Evolutionary conservation across 345 rosid genomes (phyloP), one percentile per base, ranked within the genome.

Genomic region (Bruguiera parviflora): DNA sequence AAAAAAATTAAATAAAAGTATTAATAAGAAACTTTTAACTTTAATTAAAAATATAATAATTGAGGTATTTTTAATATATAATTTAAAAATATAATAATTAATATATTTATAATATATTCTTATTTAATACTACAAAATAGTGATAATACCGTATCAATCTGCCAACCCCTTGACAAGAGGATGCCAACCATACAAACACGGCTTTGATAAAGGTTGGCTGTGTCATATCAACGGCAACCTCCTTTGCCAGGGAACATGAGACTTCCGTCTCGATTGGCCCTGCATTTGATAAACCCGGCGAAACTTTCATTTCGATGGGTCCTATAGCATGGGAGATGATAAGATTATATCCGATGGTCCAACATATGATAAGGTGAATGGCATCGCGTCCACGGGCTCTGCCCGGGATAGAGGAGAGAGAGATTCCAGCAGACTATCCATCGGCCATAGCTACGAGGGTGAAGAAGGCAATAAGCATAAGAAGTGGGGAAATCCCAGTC

Each of bases 131-230:
- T 29, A 29, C 3, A 29, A 29, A 29, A 4, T n/a, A 73, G 71
- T 67, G 82, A 53, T 60, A 70, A 32, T 68, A 62, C 80, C 51
- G 59, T 83, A 33, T 76, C 86, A 39, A 73, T 80, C 74, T 79
- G 84, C 61, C 87, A 77, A 56, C 65, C 82, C 11, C 83, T 74
- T 71, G 75, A 65, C 31, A 85, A 80, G 71, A 73, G 29, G 80
- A 74, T 58, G 67, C 63, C 46, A 80, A 71, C 69, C 65, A 69
- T 25, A 71, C 75, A 32, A 65, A 82, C 46, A 63, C 55, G 58
- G 52, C 63, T 11, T 49, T 58, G 19, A 63, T 27, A 18, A 68
- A 57, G 55, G 64, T 32, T 37, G 69, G 63, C 69, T 24, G 56
- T 33, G 33, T 32, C 65, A 57, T 75, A 37, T 77, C 84, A 33